These are phyloP conservation scores for Calonectria pauciramosa DNA, from an alignment of 2,329 filamentous ascomycete genomes.

Conservation along the genomic window DNA sequence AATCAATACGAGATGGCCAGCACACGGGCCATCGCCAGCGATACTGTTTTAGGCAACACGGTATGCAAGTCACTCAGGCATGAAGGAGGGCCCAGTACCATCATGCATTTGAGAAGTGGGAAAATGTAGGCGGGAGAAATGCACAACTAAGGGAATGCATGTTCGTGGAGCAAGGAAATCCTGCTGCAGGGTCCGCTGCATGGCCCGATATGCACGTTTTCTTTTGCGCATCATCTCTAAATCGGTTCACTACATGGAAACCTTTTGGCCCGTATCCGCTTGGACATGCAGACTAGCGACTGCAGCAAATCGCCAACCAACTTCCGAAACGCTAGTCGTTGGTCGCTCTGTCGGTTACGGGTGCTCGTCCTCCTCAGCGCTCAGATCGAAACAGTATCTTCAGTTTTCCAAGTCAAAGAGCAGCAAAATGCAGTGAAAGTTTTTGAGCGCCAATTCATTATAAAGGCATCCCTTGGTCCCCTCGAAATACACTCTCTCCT, in stretches of 20 bases:
- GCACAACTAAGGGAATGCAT: neutral
- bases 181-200: neutral
- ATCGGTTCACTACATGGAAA: neutral
- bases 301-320: neutral
- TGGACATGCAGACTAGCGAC: neutral
- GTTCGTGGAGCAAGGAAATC: neutral
- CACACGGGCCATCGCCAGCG: neutral
- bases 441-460: neutral
- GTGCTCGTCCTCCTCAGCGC: neutral
- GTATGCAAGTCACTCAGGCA: neutral
- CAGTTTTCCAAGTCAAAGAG: neutral
- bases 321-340: neutral
- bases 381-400: neutral
- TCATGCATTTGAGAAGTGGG: neutral
- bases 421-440: too few species aligned
- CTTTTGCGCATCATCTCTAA: neutral
- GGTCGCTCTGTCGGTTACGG: neutral
- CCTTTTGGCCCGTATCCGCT: neutral
- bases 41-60: neutral
- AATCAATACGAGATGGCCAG: neutral
- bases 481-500: neutral
- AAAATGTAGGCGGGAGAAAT: neutral
- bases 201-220: neutral
- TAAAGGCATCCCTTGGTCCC: neutral
- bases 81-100: neutral